phyloP scores from a whole-genome alignment of 441 rosid species.

The Corymbia calophylla region DNA sequence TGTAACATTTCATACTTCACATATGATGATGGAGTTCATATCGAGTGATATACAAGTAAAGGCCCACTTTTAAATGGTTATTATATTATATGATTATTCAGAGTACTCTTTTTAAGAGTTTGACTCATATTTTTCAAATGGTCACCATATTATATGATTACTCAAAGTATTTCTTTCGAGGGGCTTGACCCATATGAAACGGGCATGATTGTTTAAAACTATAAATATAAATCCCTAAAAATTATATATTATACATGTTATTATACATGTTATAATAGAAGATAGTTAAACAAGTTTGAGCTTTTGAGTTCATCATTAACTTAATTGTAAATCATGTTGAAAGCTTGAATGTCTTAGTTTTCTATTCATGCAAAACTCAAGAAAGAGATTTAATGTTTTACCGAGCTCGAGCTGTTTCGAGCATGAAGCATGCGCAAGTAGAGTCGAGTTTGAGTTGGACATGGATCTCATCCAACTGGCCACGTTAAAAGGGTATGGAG shows the following conservation, averaged over 20 bases:
- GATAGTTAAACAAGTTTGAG: not conserved
- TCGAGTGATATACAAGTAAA: not conserved
- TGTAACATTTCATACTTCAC: not conserved
- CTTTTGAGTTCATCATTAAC: not conserved
- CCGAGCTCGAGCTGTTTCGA: not conserved
- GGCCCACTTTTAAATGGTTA: not conserved
- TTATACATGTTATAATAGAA: rapidly evolving
- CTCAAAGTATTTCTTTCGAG: no score
- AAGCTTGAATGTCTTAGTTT: not conserved
- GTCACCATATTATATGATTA: not conserved
- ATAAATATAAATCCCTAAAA: rapidly evolving
- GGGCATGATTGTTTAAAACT: rapidly evolving
- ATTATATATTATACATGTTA: rapidly evolving
- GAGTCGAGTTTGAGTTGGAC: not conserved
- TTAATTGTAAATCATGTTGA: not conserved
- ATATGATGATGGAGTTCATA: no score
- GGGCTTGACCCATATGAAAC: rapidly evolving
- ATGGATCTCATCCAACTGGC: not conserved
- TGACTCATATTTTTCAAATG: not conserved
- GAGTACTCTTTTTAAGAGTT: not conserved
- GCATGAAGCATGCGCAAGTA: not conserved
- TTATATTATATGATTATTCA: not conserved
- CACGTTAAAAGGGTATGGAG: not conserved
- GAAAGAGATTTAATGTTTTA: not conserved
- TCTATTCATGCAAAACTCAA: not conserved